phyloP scores from a whole-genome alignment of 805 yeast species.

The Ogataea glucozyma region DNA sequence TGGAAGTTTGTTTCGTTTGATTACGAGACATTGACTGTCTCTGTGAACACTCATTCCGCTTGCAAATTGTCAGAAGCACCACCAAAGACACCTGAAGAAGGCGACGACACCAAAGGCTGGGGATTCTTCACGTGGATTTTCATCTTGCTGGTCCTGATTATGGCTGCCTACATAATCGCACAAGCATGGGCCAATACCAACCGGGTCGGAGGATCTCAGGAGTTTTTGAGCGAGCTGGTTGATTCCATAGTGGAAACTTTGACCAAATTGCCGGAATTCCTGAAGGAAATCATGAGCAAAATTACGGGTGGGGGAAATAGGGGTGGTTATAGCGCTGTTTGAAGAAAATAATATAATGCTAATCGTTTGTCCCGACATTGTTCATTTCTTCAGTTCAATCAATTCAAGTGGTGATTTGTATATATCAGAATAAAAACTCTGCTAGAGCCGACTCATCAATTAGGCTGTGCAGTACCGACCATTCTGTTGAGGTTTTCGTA shows the following conservation, averaged over 20 bases:
- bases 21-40: conserved; percentile 33
- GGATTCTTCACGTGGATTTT: conserved; percentile 85
- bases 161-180: conserved; percentile 70
- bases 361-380: not conserved
- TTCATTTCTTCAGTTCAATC: not conserved
- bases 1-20: conserved; percentile 41
- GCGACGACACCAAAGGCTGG: conserved; percentile 54
- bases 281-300: conserved; percentile 65
- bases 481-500: conserved; percentile 53
- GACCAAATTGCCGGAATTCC: conserved; percentile 62
- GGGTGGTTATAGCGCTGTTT: conserved; percentile 95
- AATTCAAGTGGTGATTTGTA: conserved; percentile 3
- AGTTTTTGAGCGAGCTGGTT: conserved; percentile 68
- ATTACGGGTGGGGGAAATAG: conserved; percentile 64
- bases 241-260: conserved; percentile 64
- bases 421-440: conserved; percentile 2
- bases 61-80: conserved; percentile 34
- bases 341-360: conserved; percentile 16
- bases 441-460: conserved; percentile 1
- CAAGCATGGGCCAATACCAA: conserved; percentile 72
- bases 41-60: conserved; percentile 40
- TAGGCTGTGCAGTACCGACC: conserved; percentile 9
- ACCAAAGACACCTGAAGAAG: conserved; percentile 31
- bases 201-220: conserved; percentile 68
- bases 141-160: conserved; percentile 65